Evolutionary conservation across 1,284 basidiomycete species (phyloP).

Genomic region (Austroboletus novae-zelandiae): DNA sequence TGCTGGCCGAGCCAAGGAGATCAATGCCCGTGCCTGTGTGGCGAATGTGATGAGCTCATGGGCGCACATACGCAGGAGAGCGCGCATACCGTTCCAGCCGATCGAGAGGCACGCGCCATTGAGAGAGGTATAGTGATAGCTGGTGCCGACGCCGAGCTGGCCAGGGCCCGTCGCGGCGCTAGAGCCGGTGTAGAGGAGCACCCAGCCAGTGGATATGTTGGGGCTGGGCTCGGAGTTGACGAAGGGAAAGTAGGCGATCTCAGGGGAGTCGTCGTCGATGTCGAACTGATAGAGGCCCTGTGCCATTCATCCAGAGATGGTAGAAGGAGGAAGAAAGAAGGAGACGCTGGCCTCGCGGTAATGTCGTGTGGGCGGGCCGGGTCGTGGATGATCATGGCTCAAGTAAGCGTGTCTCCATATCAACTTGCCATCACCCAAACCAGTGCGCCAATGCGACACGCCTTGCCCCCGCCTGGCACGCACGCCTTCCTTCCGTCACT

Average conservation of each 20-base stretch:
- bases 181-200: conserved; percentile 51
- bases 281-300: conserved; percentile 47
- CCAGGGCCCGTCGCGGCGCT: conserved; percentile 47
- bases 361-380: too few relatives aligned
- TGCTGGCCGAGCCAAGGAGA: conserved; percentile 45
- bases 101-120: conserved; percentile 55
- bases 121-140: conserved; percentile 56
- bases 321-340: conserved; percentile 6
- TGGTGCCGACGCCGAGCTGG: conserved; percentile 50
- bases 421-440: conserved; percentile 23
- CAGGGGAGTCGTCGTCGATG: conserved; percentile 67
- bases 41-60: background rate
- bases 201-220: conserved; percentile 60
- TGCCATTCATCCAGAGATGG: conserved; percentile 47
- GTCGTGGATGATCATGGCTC: too few relatives aligned
- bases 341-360: conserved; percentile 30
- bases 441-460: conserved; percentile 20
- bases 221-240: conserved; percentile 43
- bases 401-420: conserved; percentile 27
- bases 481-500: conserved; percentile 53
- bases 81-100: conserved; percentile 55
- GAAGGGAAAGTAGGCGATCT: conserved; percentile 59
- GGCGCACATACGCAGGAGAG: background rate
- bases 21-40: conserved; percentile 53
- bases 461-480: conserved; percentile 40